Base-by-base conservation (phyloP, 805 yeast species). In the Sugiyamaella boreocaroliniensis region DNA sequence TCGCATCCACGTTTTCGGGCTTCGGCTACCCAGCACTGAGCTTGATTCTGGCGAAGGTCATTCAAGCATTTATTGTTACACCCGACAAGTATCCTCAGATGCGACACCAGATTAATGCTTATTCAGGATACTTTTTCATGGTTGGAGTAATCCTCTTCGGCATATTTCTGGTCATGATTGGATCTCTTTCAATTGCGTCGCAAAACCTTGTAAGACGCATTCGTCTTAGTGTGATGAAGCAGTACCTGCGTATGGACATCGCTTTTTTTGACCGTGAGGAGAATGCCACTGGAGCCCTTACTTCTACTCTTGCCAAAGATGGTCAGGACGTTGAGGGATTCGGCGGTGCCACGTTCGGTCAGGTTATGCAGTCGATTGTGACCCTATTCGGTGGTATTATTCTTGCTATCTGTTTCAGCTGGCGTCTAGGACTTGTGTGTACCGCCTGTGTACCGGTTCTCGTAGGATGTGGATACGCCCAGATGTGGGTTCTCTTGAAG, bases 271-370 rank as follows among this genome's bases (percentile, higher is more conserved):
- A 71, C 49, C 58, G 58, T 46, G 68, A 64, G 16, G 64, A 65
- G 42, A 69, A 70, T 53, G 58, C 71, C 14, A 64, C 74, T 9
- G 75, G 75, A 43, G 58, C 73, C 1, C 60, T 71, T 15, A 68
- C 72, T 3, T 57, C 73, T 1, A 64, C 68, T 26, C 58, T 71
- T 14, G 71, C 74, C 45, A 70, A 67, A 48, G 74, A 71, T 48
- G 74, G 72, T 8, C 69, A 68, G 51, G 65, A 69, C 18, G 67
- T 69, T 12, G 69, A 71, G 44, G 74, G 74, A 29, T 58, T 71
- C 4, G 71, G 72, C 12, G 75, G 75, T 18, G 70, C 73, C 5
- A 71, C 74, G 1, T 58, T 71, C 45, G 74, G 73, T 7, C 74
- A 71, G 54, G 64, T 71, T 47, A 55, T 69, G 55, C 62, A 65